Evolutionary conservation across 2,329 filamentous ascomycete genomes (phyloP).

Genomic region (Penicillium sp.): DNA sequence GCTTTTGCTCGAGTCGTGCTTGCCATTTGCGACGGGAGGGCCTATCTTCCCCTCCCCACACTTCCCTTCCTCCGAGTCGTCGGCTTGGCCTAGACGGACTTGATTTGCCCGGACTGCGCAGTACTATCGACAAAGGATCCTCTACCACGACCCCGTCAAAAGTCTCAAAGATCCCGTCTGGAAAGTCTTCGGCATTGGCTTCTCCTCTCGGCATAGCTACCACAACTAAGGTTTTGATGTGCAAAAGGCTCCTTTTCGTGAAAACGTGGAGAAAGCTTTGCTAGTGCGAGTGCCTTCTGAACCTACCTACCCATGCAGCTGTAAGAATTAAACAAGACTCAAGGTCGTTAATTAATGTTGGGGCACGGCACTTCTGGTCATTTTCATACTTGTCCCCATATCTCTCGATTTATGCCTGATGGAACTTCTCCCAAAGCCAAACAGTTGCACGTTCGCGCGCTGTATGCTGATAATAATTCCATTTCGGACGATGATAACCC

Average conservation of each 20-base stretch:
- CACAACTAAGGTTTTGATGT: slow-evolving; percentile 3
- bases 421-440: background rate
- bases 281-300: background rate
- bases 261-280: slow-evolving; percentile 8
- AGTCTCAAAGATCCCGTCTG: background rate
- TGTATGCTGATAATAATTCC: background rate
- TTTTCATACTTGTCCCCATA: background rate
- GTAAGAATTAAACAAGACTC: background rate
- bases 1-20: background rate
- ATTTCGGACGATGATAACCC: background rate
- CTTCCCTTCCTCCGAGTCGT: background rate
- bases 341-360: background rate
- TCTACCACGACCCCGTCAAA: slow-evolving; percentile 8
- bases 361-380: background rate
- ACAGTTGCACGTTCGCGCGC: background rate
- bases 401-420: background rate
- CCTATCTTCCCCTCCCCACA: background rate
- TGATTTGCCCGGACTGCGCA: background rate
- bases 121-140: background rate
- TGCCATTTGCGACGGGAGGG: background rate
- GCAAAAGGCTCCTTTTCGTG: background rate
- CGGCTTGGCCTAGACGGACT: slow-evolving; percentile 1
- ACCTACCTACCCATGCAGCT: background rate
- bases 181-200: slow-evolving; percentile 11
- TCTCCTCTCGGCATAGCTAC: slow-evolving; percentile 13